Evolutionary conservation across 1,284 basidiomycete species (phyloP), one percentile per base, ranked within the genome.

Genomic region (Nidula niveotomentosa): DNA sequence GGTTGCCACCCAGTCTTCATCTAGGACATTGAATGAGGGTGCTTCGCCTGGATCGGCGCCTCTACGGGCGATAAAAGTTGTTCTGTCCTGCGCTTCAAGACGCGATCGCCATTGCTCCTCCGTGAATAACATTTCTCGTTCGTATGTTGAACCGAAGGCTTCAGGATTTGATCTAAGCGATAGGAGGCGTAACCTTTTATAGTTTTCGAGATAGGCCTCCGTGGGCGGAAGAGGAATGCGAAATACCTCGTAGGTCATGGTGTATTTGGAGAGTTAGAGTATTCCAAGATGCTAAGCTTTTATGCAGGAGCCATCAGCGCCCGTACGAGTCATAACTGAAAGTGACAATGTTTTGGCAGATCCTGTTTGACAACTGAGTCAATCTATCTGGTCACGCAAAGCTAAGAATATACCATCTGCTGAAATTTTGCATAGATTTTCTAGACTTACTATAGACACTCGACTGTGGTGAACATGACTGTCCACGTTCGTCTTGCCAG

Each of bases 101-200:
- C 68, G 66, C 50, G 59, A 53, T n/a, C 58, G 59, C 76, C 74
- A 77, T 34, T 61, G 36, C 1, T 69, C 67, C 1, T 62, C 62
- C 1, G 67, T 62, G 52, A 72, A 71, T 1, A 58, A 49, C 6
- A 53, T 55, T 55, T 76, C 73, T 10, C 62, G 60, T 30, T 61
- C 65, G 35, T 71, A 74, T 15, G 55, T 73, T 12, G 75, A 74
- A 1, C 56, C 44, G 53, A 76, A 77, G 1, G 64, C 65, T 8
- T 67, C 58, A 9, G 72, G 71, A 50, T 79, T 66, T 3, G 62
- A 58, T 47, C 65, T 62, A 33, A 76, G 69, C 7, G 65, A 65
- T 4, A 64, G 55, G 23, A 76, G 61, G 17, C 76, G 63, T 52
- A 77, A 58, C 1, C 51, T 17, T 36, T 60, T 67, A 58, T 70